Evolutionary conservation across 192 early-diverging fungal genomes (phyloP).

Genomic region (Coemansia sp.): DNA sequence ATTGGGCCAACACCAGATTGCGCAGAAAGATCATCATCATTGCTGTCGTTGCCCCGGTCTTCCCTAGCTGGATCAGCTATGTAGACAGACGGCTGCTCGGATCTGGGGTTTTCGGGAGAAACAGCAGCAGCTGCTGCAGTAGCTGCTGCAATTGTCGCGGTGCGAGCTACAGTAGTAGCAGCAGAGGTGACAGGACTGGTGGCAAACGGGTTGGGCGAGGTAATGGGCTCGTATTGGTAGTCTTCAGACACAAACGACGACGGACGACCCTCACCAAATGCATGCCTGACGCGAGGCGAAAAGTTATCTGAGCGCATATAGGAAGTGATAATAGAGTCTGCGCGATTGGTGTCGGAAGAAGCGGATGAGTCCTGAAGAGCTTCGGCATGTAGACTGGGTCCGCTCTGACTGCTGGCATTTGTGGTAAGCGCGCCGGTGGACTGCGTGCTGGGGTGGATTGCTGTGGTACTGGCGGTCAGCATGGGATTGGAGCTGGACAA

Average conservation of each 20-base stretch:
- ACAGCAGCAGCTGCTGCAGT: background rate
- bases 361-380: slow-evolving; percentile 14
- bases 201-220: slow-evolving; percentile 19
- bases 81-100: slow-evolving; percentile 22
- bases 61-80: slow-evolving; percentile 18
- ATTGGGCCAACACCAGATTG: slow-evolving; percentile 24
- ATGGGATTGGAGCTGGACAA: slow-evolving; percentile 38
- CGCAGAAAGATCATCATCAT: slow-evolving; percentile 8
- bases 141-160: background rate
- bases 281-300: slow-evolving; percentile 12
- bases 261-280: slow-evolving; percentile 23
- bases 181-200: background rate
- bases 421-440: slow-evolving; percentile 21
- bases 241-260: slow-evolving; percentile 45
- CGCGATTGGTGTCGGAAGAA: slow-evolving; percentile 3
- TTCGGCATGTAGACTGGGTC: slow-evolving; percentile 41
- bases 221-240: slow-evolving; percentile 45
- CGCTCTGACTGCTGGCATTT: slow-evolving; percentile 22
- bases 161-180: background rate
- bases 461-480: slow-evolving; percentile 10
- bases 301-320: slow-evolving; percentile 41
- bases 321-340: slow-evolving; percentile 38
- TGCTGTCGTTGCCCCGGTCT: background rate
- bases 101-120: background rate
- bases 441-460: slow-evolving; percentile 1